Evolutionary conservation across 1,139 yeast species (phyloP).

Genomic region (Saccharomyces hybrid): DNA sequence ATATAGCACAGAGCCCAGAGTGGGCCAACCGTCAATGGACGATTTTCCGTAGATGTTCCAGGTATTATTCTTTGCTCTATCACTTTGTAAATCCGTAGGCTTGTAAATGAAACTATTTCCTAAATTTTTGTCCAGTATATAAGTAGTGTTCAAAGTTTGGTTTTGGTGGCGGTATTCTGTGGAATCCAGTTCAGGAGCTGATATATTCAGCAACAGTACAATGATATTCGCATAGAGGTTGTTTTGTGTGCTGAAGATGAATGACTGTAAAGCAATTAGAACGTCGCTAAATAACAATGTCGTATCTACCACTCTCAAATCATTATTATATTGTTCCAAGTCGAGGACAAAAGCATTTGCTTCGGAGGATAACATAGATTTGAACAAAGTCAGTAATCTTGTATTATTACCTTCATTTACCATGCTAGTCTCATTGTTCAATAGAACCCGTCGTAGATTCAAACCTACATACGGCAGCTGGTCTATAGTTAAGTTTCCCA

Average conservation of each 20-base stretch:
- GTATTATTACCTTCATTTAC: conserved; percentile 17
- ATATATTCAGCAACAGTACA: conserved; percentile 41
- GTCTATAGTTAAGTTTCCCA: conserved; percentile 48
- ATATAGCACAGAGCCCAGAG: conserved; percentile 39
- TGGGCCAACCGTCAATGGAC: conserved; percentile 35
- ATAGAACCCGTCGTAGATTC: conserved; percentile 43
- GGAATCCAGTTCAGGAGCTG: background rate
- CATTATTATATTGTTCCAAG: conserved; percentile 53
- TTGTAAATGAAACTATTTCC: conserved; percentile 29
- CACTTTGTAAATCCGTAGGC: conserved; percentile 28
- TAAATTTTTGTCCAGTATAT: conserved; percentile 13
- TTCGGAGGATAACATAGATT: conserved; percentile 42
- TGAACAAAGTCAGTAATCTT: conserved; percentile 35
- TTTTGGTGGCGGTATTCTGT: conserved; percentile 26
- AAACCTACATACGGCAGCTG: conserved; percentile 54
- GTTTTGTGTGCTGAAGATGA: conserved; percentile 44
- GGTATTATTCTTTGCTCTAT: conserved; percentile 20
- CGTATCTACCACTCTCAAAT: conserved; percentile 49
- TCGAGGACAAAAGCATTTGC: conserved; percentile 50
- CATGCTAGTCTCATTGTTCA: conserved; percentile 44
- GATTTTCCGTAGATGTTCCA: conserved; percentile 15
- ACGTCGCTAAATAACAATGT: conserved; percentile 33
- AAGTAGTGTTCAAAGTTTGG: conserved; percentile 14
- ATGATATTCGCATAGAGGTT: conserved; percentile 48
- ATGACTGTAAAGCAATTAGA: conserved; percentile 34